These are phyloP conservation scores for Sanghuangporus weigelae DNA, from an alignment of 1,284 basidiomycete genomes.

Conservation along the genomic window DNA sequence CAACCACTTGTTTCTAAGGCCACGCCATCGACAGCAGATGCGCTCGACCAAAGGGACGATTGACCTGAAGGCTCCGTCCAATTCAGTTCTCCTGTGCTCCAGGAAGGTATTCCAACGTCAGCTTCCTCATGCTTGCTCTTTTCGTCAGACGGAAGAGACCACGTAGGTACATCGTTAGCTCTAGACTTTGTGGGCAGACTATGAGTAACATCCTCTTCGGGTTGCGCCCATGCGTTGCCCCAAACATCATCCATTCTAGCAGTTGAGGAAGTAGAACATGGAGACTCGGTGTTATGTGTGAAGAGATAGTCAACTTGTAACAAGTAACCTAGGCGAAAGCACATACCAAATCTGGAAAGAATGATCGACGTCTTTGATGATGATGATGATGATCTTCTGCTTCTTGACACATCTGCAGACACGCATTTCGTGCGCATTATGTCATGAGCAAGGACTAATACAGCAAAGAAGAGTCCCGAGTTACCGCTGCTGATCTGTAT, in stretches of 20 bases:
- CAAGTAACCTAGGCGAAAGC: not conserved
- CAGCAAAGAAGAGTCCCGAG: not conserved
- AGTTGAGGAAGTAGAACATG: not conserved
- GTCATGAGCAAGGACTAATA: not conserved
- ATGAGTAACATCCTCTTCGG: constrained; percentile 12
- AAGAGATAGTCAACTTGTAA: not conserved
- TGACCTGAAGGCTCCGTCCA: constrained; percentile 15
- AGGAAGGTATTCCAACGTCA: constrained; percentile 16
- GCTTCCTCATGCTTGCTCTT: constrained; percentile 11
- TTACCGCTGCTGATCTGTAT: not conserved
- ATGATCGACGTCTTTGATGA: not conserved
- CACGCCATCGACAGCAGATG: not conserved
- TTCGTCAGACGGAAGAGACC: not conserved
- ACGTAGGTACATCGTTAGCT: not conserved
- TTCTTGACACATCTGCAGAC: not conserved
- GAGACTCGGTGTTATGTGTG: not conserved
- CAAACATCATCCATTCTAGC: constrained; percentile 17
- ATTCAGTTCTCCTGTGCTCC: constrained; percentile 13
- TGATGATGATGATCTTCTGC: not conserved
- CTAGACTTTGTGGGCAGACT: not conserved
- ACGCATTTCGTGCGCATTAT: not conserved
- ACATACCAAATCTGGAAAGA: not conserved
- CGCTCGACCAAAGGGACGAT: constrained; percentile 13
- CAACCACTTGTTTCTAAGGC: not conserved
- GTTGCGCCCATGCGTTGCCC: constrained; percentile 17